These are phyloP conservation scores for Tephrocybe sp. DNA, from an alignment of 768 basidiomycete genomes.

Conservation along the genomic window DNA sequence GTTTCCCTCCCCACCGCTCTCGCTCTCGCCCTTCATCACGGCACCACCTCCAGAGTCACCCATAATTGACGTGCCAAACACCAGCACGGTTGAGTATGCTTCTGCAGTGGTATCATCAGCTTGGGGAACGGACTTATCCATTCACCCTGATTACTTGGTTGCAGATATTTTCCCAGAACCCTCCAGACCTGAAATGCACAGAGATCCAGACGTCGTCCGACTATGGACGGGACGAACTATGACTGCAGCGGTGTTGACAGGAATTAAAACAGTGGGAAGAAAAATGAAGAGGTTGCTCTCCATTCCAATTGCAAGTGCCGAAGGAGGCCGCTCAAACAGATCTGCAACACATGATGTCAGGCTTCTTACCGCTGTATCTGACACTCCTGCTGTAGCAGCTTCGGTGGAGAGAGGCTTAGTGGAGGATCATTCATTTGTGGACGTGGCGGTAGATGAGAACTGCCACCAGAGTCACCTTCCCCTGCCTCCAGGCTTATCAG, in stretches of 20 bases:
- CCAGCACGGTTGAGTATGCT: conserved; percentile 30
- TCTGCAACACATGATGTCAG: not conserved
- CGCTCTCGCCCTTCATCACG: conserved; percentile 20
- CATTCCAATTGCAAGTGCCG: not conserved
- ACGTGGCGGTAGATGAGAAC: not conserved
- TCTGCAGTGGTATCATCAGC: conserved; percentile 31
- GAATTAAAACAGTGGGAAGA: conserved; percentile 24
- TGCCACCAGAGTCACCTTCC: conserved; percentile 5
- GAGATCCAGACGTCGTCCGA: not conserved
- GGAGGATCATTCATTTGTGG: not conserved
- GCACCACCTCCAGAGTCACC: conserved; percentile 8
- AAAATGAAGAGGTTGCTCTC: conserved; percentile 26
- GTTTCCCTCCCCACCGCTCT: conserved; percentile 14
- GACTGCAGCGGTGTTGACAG: conserved; percentile 14
- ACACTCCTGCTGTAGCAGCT: no score
- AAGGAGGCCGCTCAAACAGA: not conserved
- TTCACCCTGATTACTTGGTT: conserved; percentile 9
- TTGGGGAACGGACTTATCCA: conserved; percentile 20
- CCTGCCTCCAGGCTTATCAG: conserved; percentile 25
- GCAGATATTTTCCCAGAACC: not conserved
- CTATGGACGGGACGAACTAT: not conserved
- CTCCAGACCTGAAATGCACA: not conserved
- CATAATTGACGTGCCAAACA: conserved; percentile 10
- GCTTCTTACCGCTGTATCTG: not conserved
- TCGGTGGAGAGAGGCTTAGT: not conserved